Evolutionary conservation across 257 asterid genomes (phyloP).

Genomic region (Ajuga chamaepitys): DNA sequence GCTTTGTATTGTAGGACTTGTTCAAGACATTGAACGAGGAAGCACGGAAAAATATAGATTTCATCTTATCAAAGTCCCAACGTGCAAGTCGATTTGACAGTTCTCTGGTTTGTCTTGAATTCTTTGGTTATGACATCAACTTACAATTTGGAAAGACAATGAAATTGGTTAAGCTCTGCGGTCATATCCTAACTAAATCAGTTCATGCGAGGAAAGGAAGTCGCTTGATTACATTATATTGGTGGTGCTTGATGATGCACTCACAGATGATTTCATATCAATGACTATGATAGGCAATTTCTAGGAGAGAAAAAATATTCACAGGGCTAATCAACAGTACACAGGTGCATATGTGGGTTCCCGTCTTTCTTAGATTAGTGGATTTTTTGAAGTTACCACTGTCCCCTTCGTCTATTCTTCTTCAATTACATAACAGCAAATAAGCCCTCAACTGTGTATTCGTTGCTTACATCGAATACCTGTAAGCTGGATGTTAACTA

Average conservation of each 20-base stretch:
- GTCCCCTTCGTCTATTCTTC: background rate
- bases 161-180: background rate
- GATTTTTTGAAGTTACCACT: background rate
- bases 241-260: conserved; percentile 3
- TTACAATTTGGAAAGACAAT: background rate
- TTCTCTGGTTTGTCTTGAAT: conserved; percentile 44
- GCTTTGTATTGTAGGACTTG: conserved; percentile 51
- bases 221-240: background rate
- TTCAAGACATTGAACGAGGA: conserved; percentile 88
- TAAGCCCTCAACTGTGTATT: background rate
- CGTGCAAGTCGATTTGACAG: conserved; percentile 56
- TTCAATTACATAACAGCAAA: background rate
- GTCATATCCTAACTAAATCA: background rate
- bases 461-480: background rate
- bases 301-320: background rate
- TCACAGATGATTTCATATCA: background rate
- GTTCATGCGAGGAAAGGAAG: conserved; percentile 1
- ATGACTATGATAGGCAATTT: background rate
- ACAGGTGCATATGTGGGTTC: background rate
- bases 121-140: background rate
- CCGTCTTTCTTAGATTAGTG: background rate
- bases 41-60: conserved; percentile 33
- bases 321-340: background rate
- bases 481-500: background rate
- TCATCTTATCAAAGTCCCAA: conserved; percentile 25